Evolutionary conservation across 176 grass and related monocot species (phyloP), one percentile per base, ranked within the genome.

Genomic region (Rhynchospora breviuscula): DNA sequence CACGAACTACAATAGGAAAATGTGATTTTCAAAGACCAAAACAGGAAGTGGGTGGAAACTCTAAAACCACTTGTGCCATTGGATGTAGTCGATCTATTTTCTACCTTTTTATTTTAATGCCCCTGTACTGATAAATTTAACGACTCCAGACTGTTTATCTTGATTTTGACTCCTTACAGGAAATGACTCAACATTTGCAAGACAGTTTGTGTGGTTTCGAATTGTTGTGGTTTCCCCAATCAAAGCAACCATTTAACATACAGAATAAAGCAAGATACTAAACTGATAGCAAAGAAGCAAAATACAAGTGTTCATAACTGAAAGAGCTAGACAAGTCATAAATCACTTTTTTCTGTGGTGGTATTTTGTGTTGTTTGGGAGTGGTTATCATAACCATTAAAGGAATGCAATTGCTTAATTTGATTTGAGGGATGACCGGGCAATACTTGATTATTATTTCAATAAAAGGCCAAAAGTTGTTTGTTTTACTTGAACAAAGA

Each of bases 131-230:
- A 31, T 56, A 56, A 76, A 56, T 56, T 77, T 13, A 56, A 31
- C 17, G 65, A 18, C 2, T 6, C 13, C 54, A 56, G 8, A 56
- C 22, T 10, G 12, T 56, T 8, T 31, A 56, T 29, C 25, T 45
- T 44, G 21, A 63, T 61, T 80, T 21, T 62, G 59, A 12, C 43
- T 45, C 40, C 63, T 81, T 81, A 46, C 79, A 81, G 79, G 79
- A 63, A 81, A 81, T 81, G 79, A 10, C 79, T 81, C 79, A 31
- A 56, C 14, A 26, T 77, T 76, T 76, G 25, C 72, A 77, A 77
- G 21, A 77, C 13, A 48, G 22, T 26, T 9, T 12, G 73, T 53
- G 23, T 54, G 23, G 48, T 31, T 11, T 76, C 22, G 15, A 75
- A 54, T 77, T 77, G 73, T 48, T 56, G 49, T 56, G 22, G 22